Evolutionary conservation across 352 stramenopile species (phyloP), one percentile per base, ranked within the genome.

Genomic region (Globisporangium emineosum): DNA sequence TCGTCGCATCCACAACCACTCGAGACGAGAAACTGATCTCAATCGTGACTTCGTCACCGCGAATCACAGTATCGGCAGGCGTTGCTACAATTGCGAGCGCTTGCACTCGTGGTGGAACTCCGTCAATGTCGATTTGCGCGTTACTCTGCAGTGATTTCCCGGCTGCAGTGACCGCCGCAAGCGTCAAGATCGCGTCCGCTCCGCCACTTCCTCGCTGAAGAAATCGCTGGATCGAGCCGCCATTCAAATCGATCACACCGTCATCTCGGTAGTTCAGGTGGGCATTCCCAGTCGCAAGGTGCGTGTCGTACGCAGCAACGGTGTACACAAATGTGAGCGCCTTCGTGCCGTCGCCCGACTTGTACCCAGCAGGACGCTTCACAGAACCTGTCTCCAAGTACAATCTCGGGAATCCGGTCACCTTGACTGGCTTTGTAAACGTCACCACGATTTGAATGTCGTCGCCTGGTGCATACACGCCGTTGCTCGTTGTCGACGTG

Each of bases 341-440:
- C 51, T 83, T 90, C 0, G 81, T 88, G 9, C 77, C 83, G 43
- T 77, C 81, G 1, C 87, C 87, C 27, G 73, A 77, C 27, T 57
- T 73, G 69, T 93, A 96, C 3, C 77, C 73, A 0, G 87, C 87
- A 25, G 79, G 73, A 8, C 80, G 79, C 61, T 91, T 90, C 56
- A 91, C 85, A 0, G 69, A 67, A 5, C 81, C 83, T 0, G 85
- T 94, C 61, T 93, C 81, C 13, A 95, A 68, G 57, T 86, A 88
- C 21, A 95, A 53, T 9, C 83, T 72, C 7, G 87, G 87, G 19
- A 89, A 89, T 1, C 83, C 85, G 0, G 60, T 67, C 21, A 95
- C 85, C 0, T 55, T 68, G 0, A 95, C 87, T n/a, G 82, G 73
- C 51, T 91, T 92, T 0, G 83, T 94, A 69, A 95, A 95, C 23